phyloP scores from a whole-genome alignment of 2,329 filamentous ascomycete genomes.

The Eurotiales sp. region DNA sequence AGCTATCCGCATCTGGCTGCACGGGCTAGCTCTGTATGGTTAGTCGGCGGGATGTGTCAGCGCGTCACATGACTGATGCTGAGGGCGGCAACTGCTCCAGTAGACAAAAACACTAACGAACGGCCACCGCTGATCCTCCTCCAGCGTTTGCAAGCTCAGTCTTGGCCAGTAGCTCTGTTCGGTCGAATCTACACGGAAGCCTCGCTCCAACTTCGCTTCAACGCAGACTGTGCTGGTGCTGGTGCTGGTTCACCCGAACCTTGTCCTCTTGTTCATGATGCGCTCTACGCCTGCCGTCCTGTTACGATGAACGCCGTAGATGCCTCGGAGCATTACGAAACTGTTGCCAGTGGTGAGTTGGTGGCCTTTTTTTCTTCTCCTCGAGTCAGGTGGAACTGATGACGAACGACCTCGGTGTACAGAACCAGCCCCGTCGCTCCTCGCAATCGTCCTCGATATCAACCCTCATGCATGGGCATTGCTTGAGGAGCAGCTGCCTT shows the following conservation, averaged over 20 bases:
- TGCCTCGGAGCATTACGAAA: conserved; percentile 55
- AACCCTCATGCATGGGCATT: conserved; percentile 93
- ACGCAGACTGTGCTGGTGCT: conserved; percentile 11
- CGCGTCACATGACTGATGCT: not conserved
- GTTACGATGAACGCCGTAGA: conserved; percentile 64
- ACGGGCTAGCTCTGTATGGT: not conserved
- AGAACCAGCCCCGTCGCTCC: conserved; percentile 70
- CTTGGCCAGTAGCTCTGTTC: not conserved
- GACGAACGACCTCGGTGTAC: no score
- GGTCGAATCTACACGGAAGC: no score
- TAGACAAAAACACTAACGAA: no score
- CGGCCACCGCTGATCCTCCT: no score
- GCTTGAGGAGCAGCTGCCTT: conserved; percentile 67
- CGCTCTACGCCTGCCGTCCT: conserved; percentile 11
- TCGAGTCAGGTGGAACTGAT: no score
- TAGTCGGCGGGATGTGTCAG: not conserved
- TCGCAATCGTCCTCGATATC: conserved; percentile 89
- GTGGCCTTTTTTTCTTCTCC: no score
- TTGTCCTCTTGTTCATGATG: conserved; percentile 15
- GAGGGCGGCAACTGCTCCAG: no score
- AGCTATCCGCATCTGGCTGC: not conserved
- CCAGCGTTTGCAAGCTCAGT: no score
- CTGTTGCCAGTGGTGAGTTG: conserved; percentile 42
- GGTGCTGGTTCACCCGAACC: conserved; percentile 16
- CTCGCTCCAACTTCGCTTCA: not conserved